phyloP scores from a whole-genome alignment of 352 stramenopile species.

The Globisporangium cystogenes region DNA sequence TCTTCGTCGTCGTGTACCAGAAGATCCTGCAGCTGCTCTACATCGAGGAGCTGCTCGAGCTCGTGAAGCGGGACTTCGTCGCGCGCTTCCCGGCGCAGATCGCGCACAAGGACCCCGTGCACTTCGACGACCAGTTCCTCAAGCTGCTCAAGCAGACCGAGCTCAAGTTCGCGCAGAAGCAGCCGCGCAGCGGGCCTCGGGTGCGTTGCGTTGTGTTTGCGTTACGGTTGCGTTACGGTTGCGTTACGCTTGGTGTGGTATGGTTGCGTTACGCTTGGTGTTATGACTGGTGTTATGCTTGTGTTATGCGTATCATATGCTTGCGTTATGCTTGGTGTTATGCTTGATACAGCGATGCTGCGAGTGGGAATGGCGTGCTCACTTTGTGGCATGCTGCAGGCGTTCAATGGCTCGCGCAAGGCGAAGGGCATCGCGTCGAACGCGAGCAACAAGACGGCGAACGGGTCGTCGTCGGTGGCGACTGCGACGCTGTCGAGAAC shows the following conservation, averaged over 20 bases:
- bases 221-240: too few species aligned
- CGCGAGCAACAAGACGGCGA: slow-evolving; percentile 35
- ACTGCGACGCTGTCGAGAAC: slow-evolving; percentile 20
- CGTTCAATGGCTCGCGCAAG: slow-evolving; percentile 66
- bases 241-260: too few species aligned
- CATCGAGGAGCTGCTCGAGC: slow-evolving; percentile 88
- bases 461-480: slow-evolving; percentile 34
- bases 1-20: slow-evolving; percentile 92
- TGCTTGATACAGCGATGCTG: too few species aligned
- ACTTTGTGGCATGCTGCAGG: slow-evolving; percentile 12
- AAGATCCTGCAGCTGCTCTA: slow-evolving; percentile 90
- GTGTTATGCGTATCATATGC: too few species aligned
- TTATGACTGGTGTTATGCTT: too few species aligned
- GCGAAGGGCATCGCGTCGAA: slow-evolving; percentile 47
- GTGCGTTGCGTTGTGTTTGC: too few species aligned
- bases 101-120: slow-evolving; percentile 57
- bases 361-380: too few species aligned
- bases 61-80: slow-evolving; percentile 83
- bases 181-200: slow-evolving; percentile 47
- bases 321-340: too few species aligned
- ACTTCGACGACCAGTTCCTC: slow-evolving; percentile 75
- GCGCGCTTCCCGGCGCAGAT: slow-evolving; percentile 72
- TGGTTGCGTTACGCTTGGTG: too few species aligned
- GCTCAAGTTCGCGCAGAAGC: slow-evolving; percentile 59
- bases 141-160: slow-evolving; percentile 77